Conservation (phyloP, 768 basidiomycete species). For the Agrocybe pediades region DNA sequence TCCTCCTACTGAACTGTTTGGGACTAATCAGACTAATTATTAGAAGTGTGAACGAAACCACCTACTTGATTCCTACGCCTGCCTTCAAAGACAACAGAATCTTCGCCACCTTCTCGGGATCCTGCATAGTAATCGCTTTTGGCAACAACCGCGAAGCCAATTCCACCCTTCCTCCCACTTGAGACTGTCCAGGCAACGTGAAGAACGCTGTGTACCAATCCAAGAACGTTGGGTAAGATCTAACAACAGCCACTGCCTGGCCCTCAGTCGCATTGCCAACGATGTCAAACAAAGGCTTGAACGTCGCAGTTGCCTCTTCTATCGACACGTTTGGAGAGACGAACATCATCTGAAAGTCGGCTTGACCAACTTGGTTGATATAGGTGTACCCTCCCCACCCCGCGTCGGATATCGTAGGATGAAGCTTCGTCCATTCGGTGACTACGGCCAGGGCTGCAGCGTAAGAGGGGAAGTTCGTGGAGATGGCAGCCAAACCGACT, state of each 20-base stretch:
- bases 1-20: slow-evolving; percentile 40
- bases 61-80: slow-evolving; percentile 24
- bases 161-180: slow-evolving; percentile 28
- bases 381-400: slow-evolving; percentile 46
- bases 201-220: slow-evolving; percentile 17
- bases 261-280: slow-evolving; percentile 24
- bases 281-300: slow-evolving; percentile 33
- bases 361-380: slow-evolving; percentile 15
- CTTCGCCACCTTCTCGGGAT: slow-evolving; percentile 5
- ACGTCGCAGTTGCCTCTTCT: slow-evolving; percentile 34
- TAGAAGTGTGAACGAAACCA: neutral
- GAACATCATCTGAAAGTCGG: slow-evolving; percentile 22
- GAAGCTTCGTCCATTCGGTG: slow-evolving; percentile 34
- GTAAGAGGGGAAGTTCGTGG: slow-evolving; percentile 32
- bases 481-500: slow-evolving; percentile 25
- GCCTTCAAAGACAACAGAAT: slow-evolving; percentile 17
- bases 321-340: slow-evolving; percentile 36
- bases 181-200: slow-evolving; percentile 7
- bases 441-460: slow-evolving; percentile 28
- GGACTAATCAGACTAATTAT: neutral
- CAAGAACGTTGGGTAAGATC: slow-evolving; percentile 26
- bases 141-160: slow-evolving; percentile 36
- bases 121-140: slow-evolving; percentile 22
- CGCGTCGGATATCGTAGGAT: slow-evolving; percentile 37
- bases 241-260: slow-evolving; percentile 5